Base-by-base conservation (phyloP, 192 early-diverging fungal species). In the Podila horticola region DNA sequence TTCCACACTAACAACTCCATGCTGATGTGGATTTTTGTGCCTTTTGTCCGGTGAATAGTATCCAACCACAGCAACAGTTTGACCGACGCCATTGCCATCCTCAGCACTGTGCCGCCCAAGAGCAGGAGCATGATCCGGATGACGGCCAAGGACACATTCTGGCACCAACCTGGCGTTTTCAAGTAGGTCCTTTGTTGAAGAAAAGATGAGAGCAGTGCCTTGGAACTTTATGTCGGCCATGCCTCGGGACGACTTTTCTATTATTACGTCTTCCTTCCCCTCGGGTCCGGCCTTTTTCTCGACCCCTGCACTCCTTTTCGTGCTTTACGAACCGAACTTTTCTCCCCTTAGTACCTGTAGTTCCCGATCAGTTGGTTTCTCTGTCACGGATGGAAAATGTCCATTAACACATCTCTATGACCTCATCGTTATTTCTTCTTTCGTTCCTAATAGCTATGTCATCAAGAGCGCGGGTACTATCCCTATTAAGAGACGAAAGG, bases 91-190 rank as follows among this genome's bases (percentile, higher is more conserved):
- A 77, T 84, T 67, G 71, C 67, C 10, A 66, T 84, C 28, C 34
- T 84, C 29, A 65, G 68, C 36, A 69, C 74, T 6, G 74, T 84
- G 8, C 82, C 82, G 15, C 69, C 70, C 30, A 74, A 77, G 51
- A 74, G 59, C 26, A 58, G 82, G 28, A 74, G 75, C 15, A 74
- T 84, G 82, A 52, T 84, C 72, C 70, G 82, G 1, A 33, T 84
- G 82, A 84, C 82, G 1, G 82, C 82, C 20, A 84, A 84, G 69
- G 82, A 84, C 15, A 84, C 82, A 13, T 84, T 84, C 48, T 84
- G 82, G 82, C 66, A 77, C 31, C 52, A 77, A n/a, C 74, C 71
- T 1, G 82, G 75, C 31, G 57, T 77, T 12, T 84, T 84, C 68
- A 84, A 77, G 82, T 84, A 79, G 7, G 55, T 41, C 8, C 6